Evolutionary conservation across 257 asterid species (phyloP).

Genomic region (Craterostigma plantagineum): DNA sequence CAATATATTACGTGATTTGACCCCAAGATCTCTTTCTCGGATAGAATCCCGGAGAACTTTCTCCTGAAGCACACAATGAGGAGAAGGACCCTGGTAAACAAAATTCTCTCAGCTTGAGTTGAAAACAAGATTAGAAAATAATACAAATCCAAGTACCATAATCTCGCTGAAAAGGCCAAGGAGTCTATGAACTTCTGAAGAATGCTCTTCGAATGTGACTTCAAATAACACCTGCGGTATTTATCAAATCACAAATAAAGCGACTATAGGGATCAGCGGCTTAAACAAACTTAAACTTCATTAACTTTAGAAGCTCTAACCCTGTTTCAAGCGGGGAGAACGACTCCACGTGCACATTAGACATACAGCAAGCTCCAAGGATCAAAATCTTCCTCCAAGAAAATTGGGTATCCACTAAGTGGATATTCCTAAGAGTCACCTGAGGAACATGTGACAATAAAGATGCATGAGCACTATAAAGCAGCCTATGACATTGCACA

Average conservation of each 20-base stretch:
- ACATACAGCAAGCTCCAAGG: constrained; percentile 71
- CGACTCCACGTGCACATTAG: constrained; percentile 50
- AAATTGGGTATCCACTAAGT: constrained; percentile 61
- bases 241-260: constrained; percentile 10
- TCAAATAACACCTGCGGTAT: constrained; percentile 52
- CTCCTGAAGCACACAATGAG: constrained; percentile 37
- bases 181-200: constrained; percentile 55
- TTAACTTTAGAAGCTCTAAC: constrained; percentile 22
- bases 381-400: constrained; percentile 56
- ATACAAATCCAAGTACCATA: constrained; percentile 38
- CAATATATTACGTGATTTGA: constrained; percentile 44
- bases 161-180: constrained; percentile 48
- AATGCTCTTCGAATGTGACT: constrained; percentile 29
- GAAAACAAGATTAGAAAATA: constrained; percentile 1
- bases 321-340: constrained; percentile 70
- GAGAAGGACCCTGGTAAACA: constrained; percentile 63
- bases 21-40: constrained; percentile 67
- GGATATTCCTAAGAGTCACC: constrained; percentile 67
- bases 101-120: constrained; percentile 8
- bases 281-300: neutral
- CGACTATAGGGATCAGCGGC: constrained; percentile 1
- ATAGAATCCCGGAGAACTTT: constrained; percentile 46
- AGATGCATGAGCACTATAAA: constrained; percentile 8
- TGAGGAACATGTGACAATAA: constrained; percentile 16
- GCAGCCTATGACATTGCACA: neutral